Base-by-base conservation (phyloP, 1,284 basidiomycete species). In the Cutaneotrichosporon cavernicola region DNA sequence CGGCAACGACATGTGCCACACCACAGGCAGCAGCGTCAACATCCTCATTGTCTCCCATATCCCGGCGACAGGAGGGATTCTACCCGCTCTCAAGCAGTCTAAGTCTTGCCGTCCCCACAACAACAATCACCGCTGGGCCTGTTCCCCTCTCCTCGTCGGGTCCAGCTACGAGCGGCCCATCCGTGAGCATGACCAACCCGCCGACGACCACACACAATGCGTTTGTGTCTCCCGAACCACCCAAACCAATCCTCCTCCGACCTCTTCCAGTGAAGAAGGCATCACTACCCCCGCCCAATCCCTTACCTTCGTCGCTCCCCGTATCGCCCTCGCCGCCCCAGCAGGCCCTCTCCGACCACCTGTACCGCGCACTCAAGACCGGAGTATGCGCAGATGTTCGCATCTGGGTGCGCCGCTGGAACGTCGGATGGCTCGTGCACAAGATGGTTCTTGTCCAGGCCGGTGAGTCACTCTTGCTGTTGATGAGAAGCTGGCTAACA, bases 401-500 rank as follows among this genome's bases (percentile, higher is more conserved):
- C 51, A 82, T 95, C 61, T 82, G 85, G 61, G 84, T 93, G 22
- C 81, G 82, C 22, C 89, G 88, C 6, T 94, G 91, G 91, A 80
- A 82, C 58, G 89, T 90, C 2, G 81, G 87, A 43, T 95, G 93
- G 81, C 85, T 83, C 40, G 83, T 92, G 3, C 92, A 95, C 80
- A 85, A 87, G 38, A 88, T 93, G 64, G 86, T 95, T 40, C 86
- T 95, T 58, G 91, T 91, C 59, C 92, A 94, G 77, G 87, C 90
- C n/a, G 55, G 91, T 90, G 64, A 71, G 86, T 82, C 0, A 13
- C 53, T 26, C 2, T 14, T 40, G 13, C 9, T n/a, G 31, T 21
- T 8, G 14, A 31, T 21, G 30, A 21, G 22, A 26, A 7, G 38
- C 11, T 14, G 11, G 38, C 65, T 62, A 34, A 64, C 56, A 50